Conservation (phyloP, 2,329 filamentous ascomycete species). For the Microdochium bolleyi region DNA sequence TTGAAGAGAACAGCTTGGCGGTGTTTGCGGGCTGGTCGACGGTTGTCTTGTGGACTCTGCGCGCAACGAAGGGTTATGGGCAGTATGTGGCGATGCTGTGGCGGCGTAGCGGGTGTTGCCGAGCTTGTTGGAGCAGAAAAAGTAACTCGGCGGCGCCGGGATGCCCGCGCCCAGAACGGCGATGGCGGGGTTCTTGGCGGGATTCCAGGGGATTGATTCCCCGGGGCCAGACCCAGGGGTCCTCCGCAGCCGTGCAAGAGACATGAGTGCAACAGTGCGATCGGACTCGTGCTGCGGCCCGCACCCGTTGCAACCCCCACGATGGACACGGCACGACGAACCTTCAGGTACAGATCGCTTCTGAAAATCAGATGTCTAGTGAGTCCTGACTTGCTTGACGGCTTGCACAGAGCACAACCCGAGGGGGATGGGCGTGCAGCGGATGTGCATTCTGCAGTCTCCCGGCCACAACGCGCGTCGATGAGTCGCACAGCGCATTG, state of each 20-base stretch:
- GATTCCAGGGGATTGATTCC: neutral
- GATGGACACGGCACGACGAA: neutral
- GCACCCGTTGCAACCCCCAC: neutral
- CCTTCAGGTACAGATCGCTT: no score
- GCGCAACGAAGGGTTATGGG: neutral
- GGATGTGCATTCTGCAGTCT: no score
- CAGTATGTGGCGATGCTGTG: neutral
- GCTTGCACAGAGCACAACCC: no score
- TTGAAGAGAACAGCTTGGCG: constrained; percentile 90
- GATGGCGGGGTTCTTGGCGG: neutral
- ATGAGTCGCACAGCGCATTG: no score
- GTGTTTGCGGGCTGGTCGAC: constrained; percentile 15
- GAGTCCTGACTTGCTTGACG: no score
- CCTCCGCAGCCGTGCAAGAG: no score
- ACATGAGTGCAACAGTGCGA: no score
- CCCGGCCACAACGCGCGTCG: no score
- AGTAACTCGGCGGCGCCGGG: neutral
- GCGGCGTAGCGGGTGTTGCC: constrained; percentile 1
- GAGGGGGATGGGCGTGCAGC: no score
- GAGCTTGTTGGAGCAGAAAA: constrained; percentile 5
- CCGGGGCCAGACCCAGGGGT: neutral
- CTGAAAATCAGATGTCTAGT: no score
- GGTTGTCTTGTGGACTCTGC: neutral
- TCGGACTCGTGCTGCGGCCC: neutral
- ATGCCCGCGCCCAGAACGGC: no score